Evolutionary conservation across 257 asterid species (phyloP), one percentile per base, ranked within the genome.

Genomic region (Ajuga chamaepitys): DNA sequence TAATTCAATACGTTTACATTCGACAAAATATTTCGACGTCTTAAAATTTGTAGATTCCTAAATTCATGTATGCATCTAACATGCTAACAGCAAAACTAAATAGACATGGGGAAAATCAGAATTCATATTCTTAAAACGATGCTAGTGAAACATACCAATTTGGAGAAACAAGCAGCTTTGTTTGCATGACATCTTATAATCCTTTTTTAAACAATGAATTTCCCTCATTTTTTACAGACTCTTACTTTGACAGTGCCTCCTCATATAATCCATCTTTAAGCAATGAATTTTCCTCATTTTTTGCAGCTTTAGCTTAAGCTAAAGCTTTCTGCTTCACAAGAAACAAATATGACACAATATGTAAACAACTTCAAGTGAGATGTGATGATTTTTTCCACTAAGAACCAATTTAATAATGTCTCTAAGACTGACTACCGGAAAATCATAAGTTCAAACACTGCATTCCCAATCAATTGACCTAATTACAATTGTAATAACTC

Each of bases 91-190:
- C 38, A 41, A 48, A 50, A 51, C 18, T 11, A 37, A 52, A 25
- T 57, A 56, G 47, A 66, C 14, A 64, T 22, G 16, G 50, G 25
- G 66, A 17, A 51, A 48, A 1, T 10, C 64, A 66, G 3, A 37
- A 22, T 16, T 42, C 53, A 61, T 13, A 24, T 17, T 30, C 37
- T 14, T 1, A 35, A 16, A 17, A 21, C 58, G 32, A 21, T 14
- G n/a, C 9, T 58, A 42, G 55, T 62, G 28, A 9, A 58, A 62
- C 77, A 58, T 84, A 93, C 98, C 94, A 87, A 69, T 67, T 85
- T 89, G 62, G 83, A 87, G 85, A 81, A 85, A 80, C 98, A 93
- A 47, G 96, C 95, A 40, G 91, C 98, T 5, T 91, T 79, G 74
- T 93, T 93, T 14, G 97, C 91, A 75, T 79, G 73, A 78, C 93